Percentiles rank a stretch among this genome's conserved stretches.
phyloP scores from a whole-genome alignment of 345 rosid species.

The Excoecaria agallocha region DNA sequence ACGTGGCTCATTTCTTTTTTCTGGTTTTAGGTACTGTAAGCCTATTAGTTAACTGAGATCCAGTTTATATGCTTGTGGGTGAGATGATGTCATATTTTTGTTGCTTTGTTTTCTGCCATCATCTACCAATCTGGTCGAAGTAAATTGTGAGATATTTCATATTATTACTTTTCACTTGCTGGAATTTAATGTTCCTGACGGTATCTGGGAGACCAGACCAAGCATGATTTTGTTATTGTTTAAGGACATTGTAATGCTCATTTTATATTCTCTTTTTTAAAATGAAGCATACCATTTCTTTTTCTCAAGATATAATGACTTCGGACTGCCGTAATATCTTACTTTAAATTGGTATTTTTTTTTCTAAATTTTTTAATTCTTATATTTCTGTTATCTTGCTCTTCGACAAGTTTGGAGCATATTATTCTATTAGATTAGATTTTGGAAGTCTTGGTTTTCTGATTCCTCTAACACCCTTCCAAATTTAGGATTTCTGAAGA shows the following conservation, averaged over 20 bases:
- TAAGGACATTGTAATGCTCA: not conserved
- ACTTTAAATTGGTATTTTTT: not conserved
- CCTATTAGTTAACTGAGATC: no score
- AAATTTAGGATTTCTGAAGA: constrained; percentile 8
- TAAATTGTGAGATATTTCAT: no score
- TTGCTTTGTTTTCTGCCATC: no score
- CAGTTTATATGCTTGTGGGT: no score
- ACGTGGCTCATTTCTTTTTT: no score
- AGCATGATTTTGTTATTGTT: not conserved
- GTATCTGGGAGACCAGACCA: no score
- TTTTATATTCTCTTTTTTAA: not conserved
- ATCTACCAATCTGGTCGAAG: no score
- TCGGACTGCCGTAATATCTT: not conserved
- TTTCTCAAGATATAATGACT: not conserved
- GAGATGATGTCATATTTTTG: no score
- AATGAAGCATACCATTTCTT: not conserved
- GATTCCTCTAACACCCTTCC: not conserved
- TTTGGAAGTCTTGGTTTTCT: not conserved
- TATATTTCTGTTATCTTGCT: not conserved
- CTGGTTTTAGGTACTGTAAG: no score
- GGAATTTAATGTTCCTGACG: not conserved
- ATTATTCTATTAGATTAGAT: not conserved
- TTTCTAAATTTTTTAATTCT: not conserved
- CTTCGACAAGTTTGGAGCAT: not conserved
- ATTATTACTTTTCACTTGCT: no score